phyloP scores from a whole-genome alignment of 306 rosid species.

The Oemleria cerasiformis region DNA sequence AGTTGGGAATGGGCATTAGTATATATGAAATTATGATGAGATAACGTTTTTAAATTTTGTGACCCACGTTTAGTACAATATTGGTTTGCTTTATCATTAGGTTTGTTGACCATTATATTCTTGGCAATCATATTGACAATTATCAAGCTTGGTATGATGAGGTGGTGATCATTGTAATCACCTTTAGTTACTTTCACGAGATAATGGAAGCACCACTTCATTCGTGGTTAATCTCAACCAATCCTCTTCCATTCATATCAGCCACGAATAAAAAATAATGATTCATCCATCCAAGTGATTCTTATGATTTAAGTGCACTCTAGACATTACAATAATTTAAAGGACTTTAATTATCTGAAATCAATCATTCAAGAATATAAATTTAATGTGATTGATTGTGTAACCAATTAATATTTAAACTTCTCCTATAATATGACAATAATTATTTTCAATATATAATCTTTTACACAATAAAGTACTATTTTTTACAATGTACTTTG shows the following conservation, averaged over 20 bases:
- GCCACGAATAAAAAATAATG: not conserved
- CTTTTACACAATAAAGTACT: no score
- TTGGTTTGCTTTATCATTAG: not conserved
- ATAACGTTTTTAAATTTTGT: conserved; percentile 1
- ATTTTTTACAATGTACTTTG: no score
- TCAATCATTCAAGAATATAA: no score
- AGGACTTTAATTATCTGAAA: no score
- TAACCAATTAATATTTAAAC: no score
- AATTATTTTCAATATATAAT: no score
- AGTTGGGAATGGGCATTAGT: not conserved
- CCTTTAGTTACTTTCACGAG: not conserved
- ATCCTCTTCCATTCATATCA: not conserved
- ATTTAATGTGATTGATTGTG: no score
- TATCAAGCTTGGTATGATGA: not conserved
- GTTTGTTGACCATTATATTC: not conserved
- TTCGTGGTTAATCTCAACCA: not conserved
- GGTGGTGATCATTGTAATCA: not conserved
- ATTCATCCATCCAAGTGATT: no score
- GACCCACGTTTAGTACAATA: not conserved
- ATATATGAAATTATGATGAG: not conserved
- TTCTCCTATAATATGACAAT: no score
- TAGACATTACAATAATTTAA: no score
- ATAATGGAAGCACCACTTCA: conserved; percentile 4
- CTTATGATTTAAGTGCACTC: no score
- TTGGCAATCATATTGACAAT: not conserved